A percentile compares a stretch with the other conserved stretches of the same genome.
Conservation (phyloP, 768 basidiomycete species). For the Rhodotorula paludigena region DNA sequence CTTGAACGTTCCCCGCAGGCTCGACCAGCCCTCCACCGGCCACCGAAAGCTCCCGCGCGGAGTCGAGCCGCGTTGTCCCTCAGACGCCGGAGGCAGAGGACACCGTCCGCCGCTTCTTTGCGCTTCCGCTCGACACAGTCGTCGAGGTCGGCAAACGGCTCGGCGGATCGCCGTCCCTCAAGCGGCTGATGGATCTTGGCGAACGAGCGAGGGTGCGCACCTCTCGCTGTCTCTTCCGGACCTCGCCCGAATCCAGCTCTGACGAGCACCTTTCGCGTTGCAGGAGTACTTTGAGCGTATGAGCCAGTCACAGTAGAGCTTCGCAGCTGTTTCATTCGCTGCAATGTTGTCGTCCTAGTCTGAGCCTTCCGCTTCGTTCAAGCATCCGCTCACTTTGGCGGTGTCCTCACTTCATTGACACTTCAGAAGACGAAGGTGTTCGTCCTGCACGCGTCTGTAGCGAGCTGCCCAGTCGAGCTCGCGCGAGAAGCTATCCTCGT, state of each 20-base stretch:
- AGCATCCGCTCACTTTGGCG: too few relatives aligned
- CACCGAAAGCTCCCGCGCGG: too few relatives aligned
- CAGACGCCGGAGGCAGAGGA: constrained; percentile 17
- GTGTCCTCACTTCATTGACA: too few relatives aligned
- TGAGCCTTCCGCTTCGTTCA: too few relatives aligned
- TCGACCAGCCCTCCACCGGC: too few relatives aligned
- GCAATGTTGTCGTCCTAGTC: not conserved
- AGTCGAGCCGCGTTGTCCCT: not conserved
- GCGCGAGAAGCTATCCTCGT: not conserved
- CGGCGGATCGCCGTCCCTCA: constrained; percentile 14
- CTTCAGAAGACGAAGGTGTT: too few relatives aligned
- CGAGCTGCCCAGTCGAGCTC: too few relatives aligned
- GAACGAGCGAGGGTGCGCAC: constrained; percentile 23
- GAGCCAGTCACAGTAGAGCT: constrained; percentile 12
- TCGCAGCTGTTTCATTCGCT: not conserved
- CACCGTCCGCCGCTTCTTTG: constrained; percentile 15
- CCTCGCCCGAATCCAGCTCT: not conserved
- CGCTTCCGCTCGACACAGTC: constrained; percentile 25
- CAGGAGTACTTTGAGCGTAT: constrained; percentile 24
- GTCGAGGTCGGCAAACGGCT: constrained; percentile 4
- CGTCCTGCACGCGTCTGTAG: too few relatives aligned
- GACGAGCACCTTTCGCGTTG: not conserved
- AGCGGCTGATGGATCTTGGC: constrained; percentile 23
- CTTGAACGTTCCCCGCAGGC: too few relatives aligned
- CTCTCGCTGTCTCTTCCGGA: fast-evolving